A percentile compares a stretch with the other conserved stretches of the same genome.
phyloP scores from a whole-genome alignment of 1,139 yeast genomes.

The Eremothecium coryli region DNA sequence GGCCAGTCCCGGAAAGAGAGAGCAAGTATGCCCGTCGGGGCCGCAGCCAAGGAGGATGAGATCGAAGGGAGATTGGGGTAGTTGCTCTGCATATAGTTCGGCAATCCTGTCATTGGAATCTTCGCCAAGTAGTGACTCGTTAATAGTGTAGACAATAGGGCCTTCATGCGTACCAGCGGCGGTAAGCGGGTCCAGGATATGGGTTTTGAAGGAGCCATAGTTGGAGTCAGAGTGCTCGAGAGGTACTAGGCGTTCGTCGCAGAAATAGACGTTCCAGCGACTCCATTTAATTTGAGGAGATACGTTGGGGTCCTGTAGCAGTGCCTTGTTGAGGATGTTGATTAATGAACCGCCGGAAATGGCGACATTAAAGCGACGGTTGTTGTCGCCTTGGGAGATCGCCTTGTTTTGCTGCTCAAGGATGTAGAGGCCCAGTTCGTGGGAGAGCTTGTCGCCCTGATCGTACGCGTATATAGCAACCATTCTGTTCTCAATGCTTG shows the following conservation, averaged over 20 bases:
- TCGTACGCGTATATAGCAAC: slow-evolving; percentile 43
- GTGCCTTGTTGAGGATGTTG: slow-evolving; percentile 60
- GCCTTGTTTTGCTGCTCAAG: slow-evolving; percentile 47
- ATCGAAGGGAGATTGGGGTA: slow-evolving; percentile 69
- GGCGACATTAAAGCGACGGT: slow-evolving; percentile 53
- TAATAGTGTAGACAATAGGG: slow-evolving; percentile 76
- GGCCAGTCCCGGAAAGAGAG: slow-evolving; percentile 54
- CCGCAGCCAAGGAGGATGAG: slow-evolving; percentile 89
- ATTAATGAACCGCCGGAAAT: slow-evolving; percentile 88
- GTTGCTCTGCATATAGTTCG: slow-evolving; percentile 68
- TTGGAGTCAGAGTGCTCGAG: slow-evolving; percentile 78
- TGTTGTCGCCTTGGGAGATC: slow-evolving; percentile 27
- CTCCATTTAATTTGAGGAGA: slow-evolving; percentile 62
- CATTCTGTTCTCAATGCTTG: slow-evolving; percentile 18
- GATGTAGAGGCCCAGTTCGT: slow-evolving; percentile 45
- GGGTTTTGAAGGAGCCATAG: slow-evolving; percentile 77
- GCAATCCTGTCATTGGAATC: slow-evolving; percentile 65
- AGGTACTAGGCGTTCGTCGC: slow-evolving; percentile 93
- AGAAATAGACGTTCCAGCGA: slow-evolving; percentile 91
- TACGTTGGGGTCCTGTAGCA: slow-evolving; percentile 48
- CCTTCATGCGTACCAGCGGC: slow-evolving; percentile 25
- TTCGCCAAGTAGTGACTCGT: slow-evolving; percentile 63
- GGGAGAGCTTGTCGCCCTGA: slow-evolving; percentile 50
- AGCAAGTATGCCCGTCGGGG: slow-evolving; percentile 97
- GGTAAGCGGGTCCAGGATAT: slow-evolving; percentile 52